These are phyloP conservation scores for Nemania diffusa DNA, from an alignment of 2,329 filamentous ascomycete species.

Conservation along the genomic window DNA sequence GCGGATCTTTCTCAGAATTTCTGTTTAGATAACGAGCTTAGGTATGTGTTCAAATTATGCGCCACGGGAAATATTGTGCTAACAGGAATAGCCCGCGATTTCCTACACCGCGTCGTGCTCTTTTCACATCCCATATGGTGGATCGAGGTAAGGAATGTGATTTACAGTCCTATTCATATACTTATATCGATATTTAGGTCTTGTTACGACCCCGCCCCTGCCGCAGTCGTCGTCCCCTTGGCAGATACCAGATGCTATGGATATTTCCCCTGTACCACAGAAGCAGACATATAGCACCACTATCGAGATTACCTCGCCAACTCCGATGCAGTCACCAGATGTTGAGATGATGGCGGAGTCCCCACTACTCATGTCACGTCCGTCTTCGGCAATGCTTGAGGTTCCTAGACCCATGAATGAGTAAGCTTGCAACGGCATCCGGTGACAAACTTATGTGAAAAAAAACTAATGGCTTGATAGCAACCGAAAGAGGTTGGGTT, in stretches of 20 bases:
- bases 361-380: conserved; percentile 61
- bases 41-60: conserved; percentile 65
- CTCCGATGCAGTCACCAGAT: conserved; percentile 63
- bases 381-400: conserved; percentile 56
- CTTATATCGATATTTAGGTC: conserved; percentile 61
- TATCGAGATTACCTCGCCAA: conserved; percentile 77
- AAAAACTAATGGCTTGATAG: conserved; percentile 54
- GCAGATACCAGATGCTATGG: conserved; percentile 80
- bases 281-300: conserved; percentile 76
- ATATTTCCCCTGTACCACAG: conserved; percentile 92
- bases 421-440: conserved; percentile 54
- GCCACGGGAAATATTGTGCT: conserved; percentile 11
- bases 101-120: conserved; percentile 82
- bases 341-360: conserved; percentile 66
- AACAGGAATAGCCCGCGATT: conserved; percentile 74
- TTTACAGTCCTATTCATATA: background rate
- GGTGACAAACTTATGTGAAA: background rate
- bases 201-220: conserved; percentile 84
- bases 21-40: conserved; percentile 84
- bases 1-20: conserved; percentile 98
- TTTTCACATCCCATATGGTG: conserved; percentile 81
- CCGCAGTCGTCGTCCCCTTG: conserved; percentile 82
- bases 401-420: conserved; percentile 62
- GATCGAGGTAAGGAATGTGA: conserved; percentile 65
- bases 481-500: conserved; percentile 70